These are phyloP conservation scores for Blastomyces silverae DNA, from an alignment of 2,329 filamentous ascomycete genomes.

Conservation along the genomic window DNA sequence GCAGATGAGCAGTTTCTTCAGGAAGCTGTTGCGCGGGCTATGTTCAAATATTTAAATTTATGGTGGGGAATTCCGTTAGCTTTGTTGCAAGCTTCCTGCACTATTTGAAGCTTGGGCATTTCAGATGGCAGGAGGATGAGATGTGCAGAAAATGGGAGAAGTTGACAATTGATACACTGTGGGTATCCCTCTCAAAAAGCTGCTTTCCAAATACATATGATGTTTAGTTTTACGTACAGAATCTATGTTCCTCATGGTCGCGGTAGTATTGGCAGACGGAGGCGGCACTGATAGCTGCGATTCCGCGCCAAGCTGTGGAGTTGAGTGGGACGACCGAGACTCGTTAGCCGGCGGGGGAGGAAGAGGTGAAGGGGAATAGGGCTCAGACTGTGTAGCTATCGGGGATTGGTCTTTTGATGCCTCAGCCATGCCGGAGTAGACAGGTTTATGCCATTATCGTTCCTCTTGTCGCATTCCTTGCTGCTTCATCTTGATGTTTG, in stretches of 20 bases:
- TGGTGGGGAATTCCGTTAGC: conserved; percentile 10
- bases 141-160: background rate
- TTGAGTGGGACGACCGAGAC: conserved; percentile 5
- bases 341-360: conserved; percentile 9
- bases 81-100: background rate
- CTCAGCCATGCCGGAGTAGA: conserved; percentile 11
- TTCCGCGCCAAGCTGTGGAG: conserved; percentile 15
- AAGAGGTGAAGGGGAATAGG: conserved; percentile 4
- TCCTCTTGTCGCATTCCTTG: conserved; percentile 5
- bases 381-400: conserved; percentile 9
- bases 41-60: background rate
- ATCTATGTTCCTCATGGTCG: conserved; percentile 13
- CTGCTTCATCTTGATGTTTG: background rate
- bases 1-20: conserved; percentile 18
- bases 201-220: background rate
- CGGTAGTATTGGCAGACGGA: background rate
- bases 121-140: too few species aligned
- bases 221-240: conserved; percentile 11
- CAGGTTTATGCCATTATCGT: background rate
- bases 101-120: background rate
- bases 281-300: background rate
- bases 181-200: background rate
- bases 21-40: conserved; percentile 8
- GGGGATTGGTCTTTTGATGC: conserved; percentile 11
- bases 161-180: background rate